A percentile compares a stretch with the other conserved stretches of the same genome.
These are phyloP conservation scores for Plantago ovata DNA, from an alignment of 257 asterid species.

Conservation along the genomic window DNA sequence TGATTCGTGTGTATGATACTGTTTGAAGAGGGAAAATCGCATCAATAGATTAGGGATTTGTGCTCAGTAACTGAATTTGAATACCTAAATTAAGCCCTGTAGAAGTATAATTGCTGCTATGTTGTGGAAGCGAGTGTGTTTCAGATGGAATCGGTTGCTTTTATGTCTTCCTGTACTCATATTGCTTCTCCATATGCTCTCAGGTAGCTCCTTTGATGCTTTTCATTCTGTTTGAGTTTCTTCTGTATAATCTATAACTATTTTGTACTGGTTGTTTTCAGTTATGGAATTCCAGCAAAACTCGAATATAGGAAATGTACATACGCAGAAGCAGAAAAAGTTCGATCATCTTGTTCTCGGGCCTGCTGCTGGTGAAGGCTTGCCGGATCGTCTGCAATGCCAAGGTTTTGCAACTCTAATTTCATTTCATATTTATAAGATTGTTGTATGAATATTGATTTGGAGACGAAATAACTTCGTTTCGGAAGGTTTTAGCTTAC, in stretches of 20 bases:
- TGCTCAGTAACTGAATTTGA: neutral
- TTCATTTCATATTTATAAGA: neutral
- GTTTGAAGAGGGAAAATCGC: neutral
- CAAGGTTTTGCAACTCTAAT: constrained; percentile 46
- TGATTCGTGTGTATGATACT: neutral
- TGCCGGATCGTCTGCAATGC: constrained; percentile 80
- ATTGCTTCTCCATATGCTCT: constrained; percentile 43
- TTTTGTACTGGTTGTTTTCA: constrained; percentile 26
- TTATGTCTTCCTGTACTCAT: constrained; percentile 53
- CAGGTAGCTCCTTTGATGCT: constrained; percentile 38
- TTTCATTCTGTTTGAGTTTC: neutral
- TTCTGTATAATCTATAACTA: neutral
- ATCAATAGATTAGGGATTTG: neutral
- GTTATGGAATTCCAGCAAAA: constrained; percentile 60
- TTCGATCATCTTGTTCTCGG: constrained; percentile 70
- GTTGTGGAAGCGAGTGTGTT: constrained; percentile 53
- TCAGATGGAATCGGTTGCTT: constrained; percentile 68
- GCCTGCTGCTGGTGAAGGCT: constrained; percentile 83
- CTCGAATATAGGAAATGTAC: constrained; percentile 27
- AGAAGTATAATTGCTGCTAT: constrained; percentile 15
- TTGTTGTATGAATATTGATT: neutral
- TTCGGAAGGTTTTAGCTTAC: constrained; percentile 9
- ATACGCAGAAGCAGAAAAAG: constrained; percentile 43
- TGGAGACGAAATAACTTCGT: no score
- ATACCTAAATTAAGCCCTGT: neutral